Base-by-base conservation (phyloP, 2,329 filamentous ascomycete species). In the Botrytis paeoniae region DNA sequence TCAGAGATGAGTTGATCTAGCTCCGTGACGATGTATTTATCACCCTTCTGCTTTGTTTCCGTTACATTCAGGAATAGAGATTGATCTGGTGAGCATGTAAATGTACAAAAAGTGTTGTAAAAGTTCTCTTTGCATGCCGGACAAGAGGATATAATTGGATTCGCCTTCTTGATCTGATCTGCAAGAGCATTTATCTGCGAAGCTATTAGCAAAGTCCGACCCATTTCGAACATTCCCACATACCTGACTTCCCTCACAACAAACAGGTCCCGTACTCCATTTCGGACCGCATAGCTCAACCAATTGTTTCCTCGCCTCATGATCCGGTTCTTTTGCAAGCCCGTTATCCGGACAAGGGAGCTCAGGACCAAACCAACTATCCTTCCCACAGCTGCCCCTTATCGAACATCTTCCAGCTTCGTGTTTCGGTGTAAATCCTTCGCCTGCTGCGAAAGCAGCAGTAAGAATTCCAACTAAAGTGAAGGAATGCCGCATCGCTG, bases 91-190 rank as follows among this genome's bases (percentile, higher is more conserved):
- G 96, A 99, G 85, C 97, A 99, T 3, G 95, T 98, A 80, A 99
- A 98, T 7, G 94, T 97, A 84, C 96, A 99, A 83, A 99, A 99
- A 62, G 97, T 86, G 84, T 99, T 97, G 86, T 93, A 98, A 85
- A 99, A 99, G 85, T 99, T 99, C 79, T 95, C 92, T 83, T 96
- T 97, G 88, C 96, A 99, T 45, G 97, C 96, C 2, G 96, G 96
- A 81, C 96, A 99, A 16, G 94, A 94, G 39, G 94, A 91, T 81
- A 99, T 94, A 80, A 99, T 92, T 74, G 92, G 90, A 78, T 95
- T 94, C 2, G 94, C 95, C 35, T 93, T 93, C 77, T 93, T 92
- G 73, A 99, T 87, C 80, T 97, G 97, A 75, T 89, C 91, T 78
- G 93, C 91, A 75, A 99, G 89, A 1, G 92, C 87, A 78, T 93